Conservation (phyloP, 345 rosid species). For the Gossypium sturtianum region DNA sequence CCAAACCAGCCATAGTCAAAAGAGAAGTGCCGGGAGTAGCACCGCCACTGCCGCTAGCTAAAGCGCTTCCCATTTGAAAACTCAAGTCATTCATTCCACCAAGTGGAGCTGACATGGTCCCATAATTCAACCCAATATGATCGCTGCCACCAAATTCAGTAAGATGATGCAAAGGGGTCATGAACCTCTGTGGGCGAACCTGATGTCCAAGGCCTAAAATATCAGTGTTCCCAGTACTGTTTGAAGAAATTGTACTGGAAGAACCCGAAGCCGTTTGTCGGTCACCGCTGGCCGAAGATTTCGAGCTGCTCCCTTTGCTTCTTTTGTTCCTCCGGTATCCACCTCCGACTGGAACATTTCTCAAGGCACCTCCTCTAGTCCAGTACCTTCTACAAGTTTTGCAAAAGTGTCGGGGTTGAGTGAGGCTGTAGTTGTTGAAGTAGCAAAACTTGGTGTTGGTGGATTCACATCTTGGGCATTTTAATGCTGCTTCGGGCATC, state of each 20-base stretch:
- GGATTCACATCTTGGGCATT: slow-evolving; percentile 95
- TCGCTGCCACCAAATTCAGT: slow-evolving; percentile 32
- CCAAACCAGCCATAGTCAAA: slow-evolving; percentile 32
- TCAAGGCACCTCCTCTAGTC: slow-evolving; percentile 89
- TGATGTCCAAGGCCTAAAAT: slow-evolving; percentile 43
- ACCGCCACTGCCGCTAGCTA: slow-evolving; percentile 18
- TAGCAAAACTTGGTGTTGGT: slow-evolving; percentile 93
- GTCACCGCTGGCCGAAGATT: slow-evolving; percentile 38
- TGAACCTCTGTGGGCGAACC: slow-evolving; percentile 38
- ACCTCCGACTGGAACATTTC: slow-evolving; percentile 91
- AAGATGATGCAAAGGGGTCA: slow-evolving; percentile 51
- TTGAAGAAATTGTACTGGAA: slow-evolving; percentile 32
- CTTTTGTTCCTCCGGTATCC: slow-evolving; percentile 89
- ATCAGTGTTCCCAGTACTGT: slow-evolving; percentile 29
- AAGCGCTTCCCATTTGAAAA: slow-evolving; percentile 36
- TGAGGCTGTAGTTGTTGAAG: slow-evolving; percentile 93
- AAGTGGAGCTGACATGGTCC: slow-evolving; percentile 24
- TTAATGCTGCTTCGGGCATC: slow-evolving; percentile 68
- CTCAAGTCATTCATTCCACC: slow-evolving; percentile 36
- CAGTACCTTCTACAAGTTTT: slow-evolving; percentile 96
- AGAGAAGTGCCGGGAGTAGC: slow-evolving; percentile 25
- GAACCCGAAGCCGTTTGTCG: slow-evolving; percentile 37
- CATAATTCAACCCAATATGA: slow-evolving; percentile 38
- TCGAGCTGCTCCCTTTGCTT: slow-evolving; percentile 38
- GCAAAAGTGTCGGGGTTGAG: slow-evolving; percentile 99